Evolutionary conservation across 371 early-diverging fungal species (phyloP).

Genomic region (Umbelopsis sp.): DNA sequence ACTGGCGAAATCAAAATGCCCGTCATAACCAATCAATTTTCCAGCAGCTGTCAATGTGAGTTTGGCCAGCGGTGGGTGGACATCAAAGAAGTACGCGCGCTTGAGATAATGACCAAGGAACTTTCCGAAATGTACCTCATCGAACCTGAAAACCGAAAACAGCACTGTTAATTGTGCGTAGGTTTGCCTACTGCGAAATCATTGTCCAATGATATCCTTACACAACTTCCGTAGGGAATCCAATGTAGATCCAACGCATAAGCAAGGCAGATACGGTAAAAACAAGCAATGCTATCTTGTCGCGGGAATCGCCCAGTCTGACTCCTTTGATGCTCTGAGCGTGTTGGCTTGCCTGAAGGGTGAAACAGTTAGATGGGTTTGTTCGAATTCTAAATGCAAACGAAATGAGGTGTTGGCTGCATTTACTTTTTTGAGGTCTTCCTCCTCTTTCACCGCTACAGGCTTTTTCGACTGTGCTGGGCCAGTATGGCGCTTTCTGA

Average conservation of each 20-base stretch:
- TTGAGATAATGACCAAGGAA: slow-evolving; percentile 96
- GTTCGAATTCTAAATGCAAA: neutral
- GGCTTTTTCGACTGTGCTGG: neutral
- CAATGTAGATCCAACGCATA: slow-evolving; percentile 34
- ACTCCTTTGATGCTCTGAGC: slow-evolving; percentile 1
- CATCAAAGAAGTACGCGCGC: slow-evolving; percentile 98
- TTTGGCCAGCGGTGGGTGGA: slow-evolving; percentile 99
- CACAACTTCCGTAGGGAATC: slow-evolving; percentile 74
- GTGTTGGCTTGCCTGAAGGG: neutral
- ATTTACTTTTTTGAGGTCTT: slow-evolving; percentile 8
- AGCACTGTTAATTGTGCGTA: neutral
- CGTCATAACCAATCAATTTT: slow-evolving; percentile 89
- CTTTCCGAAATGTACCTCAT: slow-evolving; percentile 99
- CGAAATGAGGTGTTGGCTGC: neutral
- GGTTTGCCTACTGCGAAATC: neutral
- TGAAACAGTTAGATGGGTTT: neutral
- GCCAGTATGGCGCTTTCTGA: slow-evolving; percentile 9
- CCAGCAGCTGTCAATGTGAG: slow-evolving; percentile 90
- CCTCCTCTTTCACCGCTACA: neutral
- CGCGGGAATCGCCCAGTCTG: neutral
- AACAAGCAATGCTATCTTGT: neutral
- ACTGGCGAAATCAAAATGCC: slow-evolving; percentile 90
- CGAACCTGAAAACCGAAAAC: slow-evolving; percentile 48
- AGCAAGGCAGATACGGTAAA: neutral
- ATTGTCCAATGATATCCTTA: slow-evolving; percentile 33